These are phyloP conservation scores for Baudoinia panamericana DNA, from an alignment of 495 filamentous ascomycete genomes.

Conservation along the genomic window DNA sequence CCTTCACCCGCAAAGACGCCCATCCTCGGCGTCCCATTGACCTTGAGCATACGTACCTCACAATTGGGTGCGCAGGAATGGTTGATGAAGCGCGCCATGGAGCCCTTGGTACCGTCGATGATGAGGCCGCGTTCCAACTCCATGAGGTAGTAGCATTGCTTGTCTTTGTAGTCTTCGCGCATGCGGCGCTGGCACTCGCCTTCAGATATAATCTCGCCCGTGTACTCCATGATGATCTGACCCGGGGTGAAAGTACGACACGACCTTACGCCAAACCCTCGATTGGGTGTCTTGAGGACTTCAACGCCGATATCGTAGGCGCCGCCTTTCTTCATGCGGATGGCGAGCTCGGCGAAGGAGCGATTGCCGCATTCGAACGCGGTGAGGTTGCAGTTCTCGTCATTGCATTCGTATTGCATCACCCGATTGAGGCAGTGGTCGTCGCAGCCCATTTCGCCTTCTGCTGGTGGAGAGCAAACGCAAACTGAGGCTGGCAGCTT, in stretches of 20 bases:
- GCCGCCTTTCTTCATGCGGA: constrained; percentile 34
- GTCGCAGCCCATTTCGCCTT: constrained; percentile 58
- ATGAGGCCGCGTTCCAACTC: constrained; percentile 97
- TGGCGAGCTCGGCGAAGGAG: constrained; percentile 57
- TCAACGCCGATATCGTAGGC: constrained; percentile 87
- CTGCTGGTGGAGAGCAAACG: constrained; percentile 46
- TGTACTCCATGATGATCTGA: constrained; percentile 97
- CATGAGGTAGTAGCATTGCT: constrained; percentile 96
- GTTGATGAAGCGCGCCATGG: constrained; percentile 94
- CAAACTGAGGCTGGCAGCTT: constrained; percentile 64
- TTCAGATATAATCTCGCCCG: constrained; percentile 91
- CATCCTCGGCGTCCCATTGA: constrained; percentile 91
- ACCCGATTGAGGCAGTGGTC: constrained; percentile 85
- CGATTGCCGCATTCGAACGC: constrained; percentile 66
- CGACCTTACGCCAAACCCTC: constrained; percentile 81
- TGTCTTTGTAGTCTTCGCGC: constrained; percentile 81
- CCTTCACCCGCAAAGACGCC: constrained; percentile 85
- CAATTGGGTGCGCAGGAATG: constrained; percentile 97
- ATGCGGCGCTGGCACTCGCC: constrained; percentile 86
- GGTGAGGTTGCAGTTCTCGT: constrained; percentile 70
- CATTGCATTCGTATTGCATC: constrained; percentile 95
- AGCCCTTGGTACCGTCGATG: constrained; percentile 90
- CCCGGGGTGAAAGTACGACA: constrained; percentile 77
- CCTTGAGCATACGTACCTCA: constrained; percentile 92
- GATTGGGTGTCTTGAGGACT: constrained; percentile 76